Percentiles rank a stretch among this genome's conserved stretches.
Evolutionary conservation across 2,329 filamentous ascomycete genomes (phyloP).

Genomic region (Chaetomium strumarium): DNA sequence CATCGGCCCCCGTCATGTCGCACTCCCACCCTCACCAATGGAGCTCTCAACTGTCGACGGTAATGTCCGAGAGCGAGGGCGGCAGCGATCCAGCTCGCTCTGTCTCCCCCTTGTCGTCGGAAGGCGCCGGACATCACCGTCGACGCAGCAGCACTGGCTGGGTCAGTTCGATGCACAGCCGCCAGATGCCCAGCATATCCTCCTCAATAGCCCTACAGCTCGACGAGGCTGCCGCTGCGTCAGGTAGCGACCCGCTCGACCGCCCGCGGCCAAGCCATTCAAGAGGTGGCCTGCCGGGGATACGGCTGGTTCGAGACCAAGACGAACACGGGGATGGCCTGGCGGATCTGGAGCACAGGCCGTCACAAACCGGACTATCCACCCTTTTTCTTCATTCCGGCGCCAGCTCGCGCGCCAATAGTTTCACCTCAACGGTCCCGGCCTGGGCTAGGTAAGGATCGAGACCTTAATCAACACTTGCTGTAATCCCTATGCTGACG

Average conservation of each 20-base stretch:
- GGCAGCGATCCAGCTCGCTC: constrained; percentile 45
- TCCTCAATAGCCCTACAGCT: constrained; percentile 45
- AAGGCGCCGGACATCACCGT: constrained; percentile 20
- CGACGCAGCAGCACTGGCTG: constrained; percentile 44
- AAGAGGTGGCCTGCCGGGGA: constrained; percentile 35
- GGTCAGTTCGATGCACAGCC: constrained; percentile 43
- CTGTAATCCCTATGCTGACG: neutral
- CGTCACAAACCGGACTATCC: constrained; percentile 50
- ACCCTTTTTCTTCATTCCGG: constrained; percentile 49
- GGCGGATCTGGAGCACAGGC: constrained; percentile 50
- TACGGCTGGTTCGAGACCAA: constrained; percentile 48
- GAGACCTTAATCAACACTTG: neutral
- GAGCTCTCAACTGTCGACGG: constrained; percentile 59
- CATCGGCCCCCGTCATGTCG: constrained; percentile 40
- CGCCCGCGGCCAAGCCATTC: constrained; percentile 41
- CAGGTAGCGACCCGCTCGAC: constrained; percentile 44
- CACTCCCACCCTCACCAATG: constrained; percentile 51
- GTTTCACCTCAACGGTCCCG: constrained; percentile 43
- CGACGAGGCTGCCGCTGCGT: constrained; percentile 31
- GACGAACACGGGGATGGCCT: constrained; percentile 61
- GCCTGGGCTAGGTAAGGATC: constrained; percentile 46
- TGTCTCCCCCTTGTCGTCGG: constrained; percentile 40
- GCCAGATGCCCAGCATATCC: constrained; percentile 52
- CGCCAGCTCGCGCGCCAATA: constrained; percentile 36
- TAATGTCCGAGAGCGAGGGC: constrained; percentile 56